Evolutionary conservation across 2,329 filamentous ascomycete genomes (phyloP), one percentile per base, ranked within the genome.

Genomic region (Ophiostoma ulmi): DNA sequence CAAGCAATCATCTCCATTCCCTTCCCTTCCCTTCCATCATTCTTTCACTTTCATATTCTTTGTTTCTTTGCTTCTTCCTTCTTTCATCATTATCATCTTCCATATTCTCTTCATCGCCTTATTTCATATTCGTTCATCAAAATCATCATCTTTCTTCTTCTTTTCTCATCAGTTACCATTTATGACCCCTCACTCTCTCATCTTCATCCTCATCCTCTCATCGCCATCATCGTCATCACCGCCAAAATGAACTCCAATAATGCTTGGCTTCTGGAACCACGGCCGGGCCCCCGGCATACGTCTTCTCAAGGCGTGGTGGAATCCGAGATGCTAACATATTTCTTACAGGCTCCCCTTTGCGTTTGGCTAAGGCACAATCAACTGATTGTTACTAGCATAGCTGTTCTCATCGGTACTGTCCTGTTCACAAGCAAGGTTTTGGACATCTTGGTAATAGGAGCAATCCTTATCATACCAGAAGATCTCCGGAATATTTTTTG

Each of bases 401-500:
- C 77, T 14, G 71, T 81, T 39, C 71, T 83, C 67, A 38, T 78
- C 55, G 75, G 77, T 26, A 78, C 79, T 38, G 52, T 79, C 38
- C 72, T 79, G 67, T 82, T 80, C 75, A 81, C 71, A 66, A 77
- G 73, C 71, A 68, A 66, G 20, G 36, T 71, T 22, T n/a, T 73
- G 41, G 69, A 77, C 75, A 65, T 77, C 74, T 11, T 69, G 5
- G 35, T 61, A 5, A 52, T 44, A 22, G 5, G 70, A 4, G 75
- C 68, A 70, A 80, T 73, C 75, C 84, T 75, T 76, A 81, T 71
- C 80, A 84, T 74, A 77, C 14, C 88, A 69, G 31, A 36, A n/a
- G 35, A 36, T 7, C 35, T 11, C 63, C 48, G 22, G 35, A 41
- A 58, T 0, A 67, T 39, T 1, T 76, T 88, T 52, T 91, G 90